Conservation (phyloP, 371 early-diverging fungal species). For the Chytridiales sp. region DNA sequence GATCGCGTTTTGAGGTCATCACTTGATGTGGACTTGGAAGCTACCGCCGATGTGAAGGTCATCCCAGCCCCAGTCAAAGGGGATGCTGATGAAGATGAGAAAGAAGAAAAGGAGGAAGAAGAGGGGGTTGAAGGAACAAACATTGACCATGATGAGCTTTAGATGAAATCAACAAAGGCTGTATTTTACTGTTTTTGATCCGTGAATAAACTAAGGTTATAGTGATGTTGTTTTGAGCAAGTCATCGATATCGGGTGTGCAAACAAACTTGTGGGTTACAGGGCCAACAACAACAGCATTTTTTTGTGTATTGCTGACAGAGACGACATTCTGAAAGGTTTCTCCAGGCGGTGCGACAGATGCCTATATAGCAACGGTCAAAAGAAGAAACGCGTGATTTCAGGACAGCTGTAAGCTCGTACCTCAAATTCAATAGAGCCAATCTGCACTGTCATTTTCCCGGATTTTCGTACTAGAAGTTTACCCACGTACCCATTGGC, state of each 20-base stretch:
- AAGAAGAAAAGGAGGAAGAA: constrained; percentile 16
- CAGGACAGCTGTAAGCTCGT: too few species aligned
- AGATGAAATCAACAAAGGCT: too few species aligned
- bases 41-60: constrained; percentile 50
- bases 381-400: background rate
- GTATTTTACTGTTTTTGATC: too few species aligned
- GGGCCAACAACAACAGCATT: constrained; percentile 8
- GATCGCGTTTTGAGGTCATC: constrained; percentile 67
- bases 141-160: constrained; percentile 25
- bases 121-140: constrained; percentile 30
- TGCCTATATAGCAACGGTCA: constrained; percentile 6
- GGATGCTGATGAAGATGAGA: constrained; percentile 3
- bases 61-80: constrained; percentile 15
- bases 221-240: too few species aligned
- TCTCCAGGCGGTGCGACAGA: constrained; percentile 10
- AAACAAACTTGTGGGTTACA: constrained; percentile 11
- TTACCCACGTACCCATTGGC: constrained; percentile 13
- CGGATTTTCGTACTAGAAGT: constrained; percentile 17
- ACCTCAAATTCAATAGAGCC: constrained; percentile 22
- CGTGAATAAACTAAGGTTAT: too few species aligned
- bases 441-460: constrained; percentile 20
- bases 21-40: constrained; percentile 56
- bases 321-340: constrained; percentile 19
- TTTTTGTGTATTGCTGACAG: constrained; percentile 3
- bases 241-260: constrained; percentile 25